Evolutionary conservation across 371 early-diverging fungal genomes (phyloP).

Genomic region (Mycotypha africana): DNA sequence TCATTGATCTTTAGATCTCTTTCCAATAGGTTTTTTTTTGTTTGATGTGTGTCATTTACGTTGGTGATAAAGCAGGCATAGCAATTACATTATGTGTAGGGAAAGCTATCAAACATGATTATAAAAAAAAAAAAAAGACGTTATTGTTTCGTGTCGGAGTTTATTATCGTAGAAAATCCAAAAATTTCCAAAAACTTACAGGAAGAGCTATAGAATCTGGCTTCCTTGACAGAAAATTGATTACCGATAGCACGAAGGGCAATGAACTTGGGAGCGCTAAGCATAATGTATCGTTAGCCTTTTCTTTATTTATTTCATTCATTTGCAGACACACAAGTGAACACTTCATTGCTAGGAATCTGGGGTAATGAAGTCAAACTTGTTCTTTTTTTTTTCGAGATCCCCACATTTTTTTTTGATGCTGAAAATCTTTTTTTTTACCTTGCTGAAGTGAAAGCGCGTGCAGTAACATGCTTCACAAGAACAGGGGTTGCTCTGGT

Average conservation of each 20-base stretch:
- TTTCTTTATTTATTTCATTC: too few relatives aligned
- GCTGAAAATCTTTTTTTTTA: too few relatives aligned
- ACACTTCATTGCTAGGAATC: too few relatives aligned
- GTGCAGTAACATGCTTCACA: slow-evolving; percentile 22
- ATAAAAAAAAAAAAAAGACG: not conserved
- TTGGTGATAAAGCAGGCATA: slow-evolving; percentile 99
- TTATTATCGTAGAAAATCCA: too few relatives aligned
- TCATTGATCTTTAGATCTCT: not conserved
- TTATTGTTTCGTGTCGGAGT: not conserved
- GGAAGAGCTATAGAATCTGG: slow-evolving; percentile 55
- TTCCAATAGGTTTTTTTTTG: not conserved
- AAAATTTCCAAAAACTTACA: too few relatives aligned
- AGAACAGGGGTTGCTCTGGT: slow-evolving; percentile 34
- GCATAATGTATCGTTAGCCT: not conserved
- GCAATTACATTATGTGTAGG: slow-evolving; percentile 88
- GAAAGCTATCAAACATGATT: slow-evolving; percentile 42
- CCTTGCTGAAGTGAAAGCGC: slow-evolving; percentile 34
- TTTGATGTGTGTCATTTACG: too few relatives aligned
- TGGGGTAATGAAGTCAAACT: not conserved
- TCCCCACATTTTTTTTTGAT: not conserved
- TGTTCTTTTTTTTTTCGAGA: not conserved
- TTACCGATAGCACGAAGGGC: slow-evolving; percentile 44
- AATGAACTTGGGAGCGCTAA: slow-evolving; percentile 37
- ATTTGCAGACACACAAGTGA: too few relatives aligned
- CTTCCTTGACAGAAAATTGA: slow-evolving; percentile 25